Base-by-base conservation (phyloP, 148 eudicot species). In the Gaultheria prostrata region DNA sequence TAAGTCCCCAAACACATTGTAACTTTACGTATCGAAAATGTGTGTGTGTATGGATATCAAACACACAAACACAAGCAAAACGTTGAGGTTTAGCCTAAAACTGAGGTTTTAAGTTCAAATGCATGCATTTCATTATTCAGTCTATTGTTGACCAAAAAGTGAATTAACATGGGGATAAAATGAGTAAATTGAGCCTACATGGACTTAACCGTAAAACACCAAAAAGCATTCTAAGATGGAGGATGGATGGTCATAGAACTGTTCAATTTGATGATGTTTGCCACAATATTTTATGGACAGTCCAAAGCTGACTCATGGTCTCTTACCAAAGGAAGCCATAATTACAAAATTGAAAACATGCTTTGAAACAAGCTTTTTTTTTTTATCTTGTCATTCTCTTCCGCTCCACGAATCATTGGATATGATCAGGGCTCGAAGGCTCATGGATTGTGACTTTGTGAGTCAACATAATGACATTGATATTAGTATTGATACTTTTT, bases 301-400 rank as follows among this genome's bases (percentile, higher is more conserved):
- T 72, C 48, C 76, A 72, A 72, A 46, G 54, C 8, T 43, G 78
- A 45, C 78, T 46, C 78, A 75, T 73, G 77, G 51, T 73, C 77
- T 21, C 24, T 20, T 35, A 21, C 33, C 53, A 21, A 45, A 45
- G 77, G 24, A 45, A 39, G n/a, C 51, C 77, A 74, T 74, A 20
- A 45, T 74, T 73, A 18, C 21, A 39, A 72, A 33, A 12, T 17
- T 35, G n/a, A n/a, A n/a, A n/a, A n/a, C n/a, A n/a, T n/a, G n/a
- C n/a, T n/a, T n/a, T n/a, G n/a, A n/a, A n/a, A n/a, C n/a, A n/a
- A n/a, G n/a, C n/a, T n/a, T n/a, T n/a, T n/a, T n/a, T n/a, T 71
- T 15, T 35, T 72, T 17, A 35, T 48, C 8, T 72, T 20, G 13
- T 17, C 77, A 39, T 39, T 72, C 50, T 39, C 49, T 73, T 18